Percentiles rank a stretch among this genome's conserved stretches.
Conservation (phyloP, 2,329 filamentous ascomycete species). For the Ophiosphaerella herpotricha region DNA sequence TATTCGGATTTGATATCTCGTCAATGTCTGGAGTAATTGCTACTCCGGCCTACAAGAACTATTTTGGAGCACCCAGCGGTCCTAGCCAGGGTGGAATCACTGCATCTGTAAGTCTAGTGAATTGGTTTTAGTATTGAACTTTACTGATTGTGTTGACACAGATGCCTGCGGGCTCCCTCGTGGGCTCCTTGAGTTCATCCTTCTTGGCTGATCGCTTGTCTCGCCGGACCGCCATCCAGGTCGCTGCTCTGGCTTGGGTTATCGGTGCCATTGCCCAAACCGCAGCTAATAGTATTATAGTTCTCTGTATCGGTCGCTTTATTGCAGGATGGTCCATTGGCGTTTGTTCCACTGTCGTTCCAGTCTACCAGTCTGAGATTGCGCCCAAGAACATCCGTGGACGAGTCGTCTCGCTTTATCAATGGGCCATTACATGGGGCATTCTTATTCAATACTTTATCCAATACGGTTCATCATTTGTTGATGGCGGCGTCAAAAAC, state of each 20-base stretch:
- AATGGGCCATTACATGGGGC: conserved; percentile 72
- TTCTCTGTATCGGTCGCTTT: conserved; percentile 63
- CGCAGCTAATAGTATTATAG: conserved; percentile 44
- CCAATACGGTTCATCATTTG: conserved; percentile 65
- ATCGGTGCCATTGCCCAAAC: conserved; percentile 50
- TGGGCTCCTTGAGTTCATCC: conserved; percentile 52
- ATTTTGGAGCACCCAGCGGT: conserved; percentile 43
- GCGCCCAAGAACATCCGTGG: conserved; percentile 54
- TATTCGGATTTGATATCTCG: conserved; percentile 48
- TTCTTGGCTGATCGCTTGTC: conserved; percentile 54
- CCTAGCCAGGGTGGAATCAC: conserved; percentile 51
- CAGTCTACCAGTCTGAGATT: conserved; percentile 92
- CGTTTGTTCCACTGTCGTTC: conserved; percentile 87
- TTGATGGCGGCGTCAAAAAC: conserved; percentile 51
- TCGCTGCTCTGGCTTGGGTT: conserved; percentile 53
- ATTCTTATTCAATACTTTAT: conserved; percentile 71
- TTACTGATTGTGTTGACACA: conserved; percentile 45
- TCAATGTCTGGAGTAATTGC: conserved; percentile 48
- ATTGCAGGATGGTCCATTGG: conserved; percentile 86
- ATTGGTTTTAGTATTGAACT: neutral
- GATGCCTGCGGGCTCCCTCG: conserved; percentile 56
- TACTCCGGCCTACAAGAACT: conserved; percentile 44
- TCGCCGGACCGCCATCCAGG: conserved; percentile 50
- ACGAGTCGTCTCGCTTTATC: conserved; percentile 67
- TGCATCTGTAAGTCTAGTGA: conserved; percentile 23